These are phyloP conservation scores for Echinosophora koreensis DNA, from an alignment of 306 rosid genomes.

Conservation along the genomic window DNA sequence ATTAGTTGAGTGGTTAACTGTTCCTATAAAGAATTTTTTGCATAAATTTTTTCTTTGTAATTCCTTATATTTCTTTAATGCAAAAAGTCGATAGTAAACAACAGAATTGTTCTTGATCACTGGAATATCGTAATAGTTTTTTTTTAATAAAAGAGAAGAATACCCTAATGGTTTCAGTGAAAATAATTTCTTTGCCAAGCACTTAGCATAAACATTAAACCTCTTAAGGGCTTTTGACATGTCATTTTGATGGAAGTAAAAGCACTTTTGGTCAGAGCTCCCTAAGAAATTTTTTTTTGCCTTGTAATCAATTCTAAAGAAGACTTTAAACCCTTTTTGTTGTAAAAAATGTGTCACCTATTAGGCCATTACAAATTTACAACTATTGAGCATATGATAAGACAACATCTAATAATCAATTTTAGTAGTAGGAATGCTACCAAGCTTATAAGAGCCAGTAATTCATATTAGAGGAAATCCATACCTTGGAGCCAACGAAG, in stretches of 20 bases:
- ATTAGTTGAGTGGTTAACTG: background rate
- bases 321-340: background rate
- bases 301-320: background rate
- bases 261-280: background rate
- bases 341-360: background rate
- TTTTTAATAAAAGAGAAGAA: background rate
- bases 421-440: background rate
- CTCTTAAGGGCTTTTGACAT: background rate
- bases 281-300: background rate
- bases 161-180: background rate
- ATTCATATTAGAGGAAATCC: background rate
- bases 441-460: background rate
- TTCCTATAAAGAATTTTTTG: background rate
- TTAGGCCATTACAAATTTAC: background rate
- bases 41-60: too few relatives aligned
- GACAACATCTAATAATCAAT: background rate
- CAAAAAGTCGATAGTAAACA: background rate
- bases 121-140: background rate
- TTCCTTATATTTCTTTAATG: background rate
- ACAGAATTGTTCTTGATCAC: background rate
- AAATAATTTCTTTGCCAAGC: background rate
- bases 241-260: background rate
- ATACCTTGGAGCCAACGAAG: slow-evolving; percentile 79
- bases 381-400: background rate
- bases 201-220: background rate